A percentile compares a stretch with the other conserved stretches of the same genome.
These are phyloP conservation scores for Chrysophaeum taylorii DNA, from an alignment of 352 stramenopile genomes.

Conservation along the genomic window DNA sequence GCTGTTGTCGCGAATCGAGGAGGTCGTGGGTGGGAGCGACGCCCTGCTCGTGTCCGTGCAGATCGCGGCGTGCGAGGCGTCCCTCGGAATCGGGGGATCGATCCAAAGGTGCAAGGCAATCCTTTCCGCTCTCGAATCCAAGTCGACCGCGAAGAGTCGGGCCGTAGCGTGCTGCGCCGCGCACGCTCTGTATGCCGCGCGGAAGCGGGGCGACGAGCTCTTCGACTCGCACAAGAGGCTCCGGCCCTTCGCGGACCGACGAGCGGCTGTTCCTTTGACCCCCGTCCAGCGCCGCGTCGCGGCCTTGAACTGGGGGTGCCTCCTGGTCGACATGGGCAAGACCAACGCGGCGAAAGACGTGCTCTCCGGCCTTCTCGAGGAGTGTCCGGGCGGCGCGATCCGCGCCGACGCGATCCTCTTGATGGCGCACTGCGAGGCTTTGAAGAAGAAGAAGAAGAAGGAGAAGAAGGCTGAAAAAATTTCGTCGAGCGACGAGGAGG, in stretches of 20 bases:
- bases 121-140: too few species aligned
- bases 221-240: slow-evolving; percentile 10
- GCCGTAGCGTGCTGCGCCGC: too few species aligned
- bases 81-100: too few species aligned
- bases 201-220: not conserved
- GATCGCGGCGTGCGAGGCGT: too few species aligned
- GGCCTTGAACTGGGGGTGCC: not conserved
- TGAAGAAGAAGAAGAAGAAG: too few species aligned
- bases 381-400: not conserved
- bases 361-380: not conserved
- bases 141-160: too few species aligned
- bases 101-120: too few species aligned
- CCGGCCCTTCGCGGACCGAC: not conserved
- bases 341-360: not conserved
- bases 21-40: too few species aligned
- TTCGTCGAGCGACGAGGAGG: not conserved
- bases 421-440: too few species aligned
- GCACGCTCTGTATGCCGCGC: not conserved
- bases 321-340: not conserved
- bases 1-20: too few species aligned
- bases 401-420: not conserved
- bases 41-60: too few species aligned
- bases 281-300: not conserved
- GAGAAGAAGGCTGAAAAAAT: too few species aligned
- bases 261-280: not conserved